phyloP scores from a whole-genome alignment of 371 early-diverging fungal genomes.

The Mortierella sp. region DNA sequence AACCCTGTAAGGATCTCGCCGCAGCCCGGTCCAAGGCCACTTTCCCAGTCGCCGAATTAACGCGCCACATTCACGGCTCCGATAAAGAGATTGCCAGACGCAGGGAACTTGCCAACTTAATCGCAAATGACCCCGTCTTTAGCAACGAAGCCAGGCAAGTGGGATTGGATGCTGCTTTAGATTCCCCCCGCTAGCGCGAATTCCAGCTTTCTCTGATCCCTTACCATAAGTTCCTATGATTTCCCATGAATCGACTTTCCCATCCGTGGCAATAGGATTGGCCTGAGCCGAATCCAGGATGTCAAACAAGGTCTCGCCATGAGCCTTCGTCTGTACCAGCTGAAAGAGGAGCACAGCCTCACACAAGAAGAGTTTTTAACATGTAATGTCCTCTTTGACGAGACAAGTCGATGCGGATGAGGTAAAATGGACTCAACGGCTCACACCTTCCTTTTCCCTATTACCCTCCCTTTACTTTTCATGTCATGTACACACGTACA shows the following conservation, averaged over 20 bases:
- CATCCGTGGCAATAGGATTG: slow-evolving; percentile 12
- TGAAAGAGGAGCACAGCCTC: slow-evolving; percentile 45
- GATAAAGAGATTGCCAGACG: slow-evolving; percentile 43
- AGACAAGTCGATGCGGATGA: too few relatives aligned
- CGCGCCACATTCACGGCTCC: slow-evolving; percentile 58
- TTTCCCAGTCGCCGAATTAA: slow-evolving; percentile 57
- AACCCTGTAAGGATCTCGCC: slow-evolving; percentile 58
- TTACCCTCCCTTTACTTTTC: not conserved
- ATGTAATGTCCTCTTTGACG: slow-evolving; percentile 51
- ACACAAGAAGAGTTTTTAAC: slow-evolving; percentile 28
- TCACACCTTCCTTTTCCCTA: too few relatives aligned
- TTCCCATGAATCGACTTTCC: not conserved
- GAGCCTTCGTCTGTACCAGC: slow-evolving; percentile 45
- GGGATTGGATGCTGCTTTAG: not conserved
- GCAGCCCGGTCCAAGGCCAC: slow-evolving; percentile 61
- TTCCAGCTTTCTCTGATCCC: too few relatives aligned
- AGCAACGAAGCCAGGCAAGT: slow-evolving; percentile 39
- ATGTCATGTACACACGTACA: not conserved
- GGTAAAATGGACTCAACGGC: too few relatives aligned
- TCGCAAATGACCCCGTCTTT: slow-evolving; percentile 62
- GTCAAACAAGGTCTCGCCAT: slow-evolving; percentile 42
- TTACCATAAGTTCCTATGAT: not conserved
- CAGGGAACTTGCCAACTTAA: slow-evolving; percentile 50
- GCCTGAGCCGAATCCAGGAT: slow-evolving; percentile 56
- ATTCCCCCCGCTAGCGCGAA: not conserved